Percentiles rank a stretch among this genome's conserved stretches.
These are phyloP conservation scores for Penicillium cosmopolitanum DNA, from an alignment of 495 filamentous ascomycete genomes.

Conservation along the genomic window DNA sequence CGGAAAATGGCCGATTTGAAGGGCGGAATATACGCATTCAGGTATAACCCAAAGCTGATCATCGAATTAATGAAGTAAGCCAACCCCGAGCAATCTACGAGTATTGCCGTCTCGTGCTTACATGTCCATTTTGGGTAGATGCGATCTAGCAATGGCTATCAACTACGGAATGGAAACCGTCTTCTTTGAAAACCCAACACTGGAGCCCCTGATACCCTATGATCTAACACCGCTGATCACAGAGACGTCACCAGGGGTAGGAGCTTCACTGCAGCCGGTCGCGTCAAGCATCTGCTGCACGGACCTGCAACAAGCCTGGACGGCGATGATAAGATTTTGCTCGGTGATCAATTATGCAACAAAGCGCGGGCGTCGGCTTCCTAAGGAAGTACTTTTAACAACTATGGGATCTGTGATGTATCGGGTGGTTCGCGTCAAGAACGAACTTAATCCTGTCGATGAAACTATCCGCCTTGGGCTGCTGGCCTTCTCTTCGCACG, in stretches of 20 bases:
- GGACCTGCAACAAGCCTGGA: conserved; percentile 35
- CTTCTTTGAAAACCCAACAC: conserved; percentile 31
- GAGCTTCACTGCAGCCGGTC: neutral
- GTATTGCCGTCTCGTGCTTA: neutral
- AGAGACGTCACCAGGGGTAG: conserved; percentile 8
- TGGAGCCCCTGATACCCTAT: conserved; percentile 28
- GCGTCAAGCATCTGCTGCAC: conserved; percentile 15
- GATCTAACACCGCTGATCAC: conserved; percentile 3
- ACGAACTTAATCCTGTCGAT: conserved; percentile 27
- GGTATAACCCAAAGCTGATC: conserved; percentile 10
- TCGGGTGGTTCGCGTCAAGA: conserved; percentile 38
- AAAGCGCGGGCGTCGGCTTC: conserved; percentile 22
- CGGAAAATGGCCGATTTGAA: conserved; percentile 38
- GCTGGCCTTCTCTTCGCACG: conserved; percentile 37
- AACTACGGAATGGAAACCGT: conserved; percentile 28
- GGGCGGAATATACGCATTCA: conserved; percentile 30
- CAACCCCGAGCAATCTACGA: no score
- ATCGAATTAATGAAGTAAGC: conserved; percentile 17
- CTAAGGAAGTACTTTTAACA: conserved; percentile 32
- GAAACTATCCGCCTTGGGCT: conserved; percentile 46
- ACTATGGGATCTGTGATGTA: conserved; percentile 48
- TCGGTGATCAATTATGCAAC: conserved; percentile 37
- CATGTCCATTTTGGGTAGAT: conserved; percentile 18
- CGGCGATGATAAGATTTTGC: conserved; percentile 39
- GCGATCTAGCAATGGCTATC: conserved; percentile 37